Base-by-base conservation (phyloP, 345 rosid species). In the Gossypium rotundifolium region DNA sequence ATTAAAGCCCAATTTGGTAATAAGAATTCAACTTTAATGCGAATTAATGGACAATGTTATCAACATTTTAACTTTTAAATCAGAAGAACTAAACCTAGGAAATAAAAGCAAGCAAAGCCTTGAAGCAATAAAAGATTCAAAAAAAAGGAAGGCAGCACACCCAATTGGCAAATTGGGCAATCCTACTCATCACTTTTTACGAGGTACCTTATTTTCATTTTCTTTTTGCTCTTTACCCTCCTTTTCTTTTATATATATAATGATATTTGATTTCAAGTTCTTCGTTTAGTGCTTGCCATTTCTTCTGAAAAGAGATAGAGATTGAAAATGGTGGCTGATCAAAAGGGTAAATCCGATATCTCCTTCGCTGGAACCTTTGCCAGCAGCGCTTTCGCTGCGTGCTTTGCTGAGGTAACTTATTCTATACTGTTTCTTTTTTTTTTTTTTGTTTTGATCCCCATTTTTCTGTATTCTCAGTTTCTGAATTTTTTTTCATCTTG, bases 341-440 rank as follows among this genome's bases (percentile, higher is more conserved):
- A 81, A 74, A 93, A 87, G 80, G 79, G 75, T 4, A 87, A 87
- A 82, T 87, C 97, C 72, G 94, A 93, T 76, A 88, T 96, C 78
- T 91, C 99, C 60, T 78, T 93, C 22, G 84, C 90, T 33, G 92
- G 97, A 76, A 93, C 87, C 55, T 89, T 91, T 79, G 95, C 85
- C 76, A 78, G 90, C 72, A 91, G 99, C 81, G 97, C 98, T 60
- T 96, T 96, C 73, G 97, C 99, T 23, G 95, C 99, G 65, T 96
- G 93, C 83, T 84, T 90, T 61, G 99, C 93, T 45, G 99, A 96
- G 97, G 99, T 95, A 40, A 13, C 59, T 16, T 18, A 12, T 57
- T 64, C 38, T 0, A 53, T n/a, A 53, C 40, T 1, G 52, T 72
- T 49, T 3, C 58, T 14, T 12, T 14, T 12, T 33, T 5, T 9